These are phyloP conservation scores for Penicillium frequentans DNA, from an alignment of 2,329 filamentous ascomycete species.

Conservation along the genomic window DNA sequence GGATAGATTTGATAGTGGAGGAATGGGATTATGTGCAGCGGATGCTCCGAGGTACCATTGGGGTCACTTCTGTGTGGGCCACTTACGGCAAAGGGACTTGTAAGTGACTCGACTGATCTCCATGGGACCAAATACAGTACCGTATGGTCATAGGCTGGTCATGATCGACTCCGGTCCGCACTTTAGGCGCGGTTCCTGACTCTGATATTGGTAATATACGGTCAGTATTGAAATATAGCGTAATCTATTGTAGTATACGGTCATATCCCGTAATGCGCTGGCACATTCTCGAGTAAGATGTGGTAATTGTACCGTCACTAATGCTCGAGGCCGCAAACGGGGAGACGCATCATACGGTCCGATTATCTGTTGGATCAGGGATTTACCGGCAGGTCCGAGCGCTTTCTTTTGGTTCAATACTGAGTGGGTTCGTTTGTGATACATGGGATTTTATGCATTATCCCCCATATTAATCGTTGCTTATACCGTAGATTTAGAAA, in stretches of 20 bases:
- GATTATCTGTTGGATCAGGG: background rate
- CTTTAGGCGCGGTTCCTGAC: background rate
- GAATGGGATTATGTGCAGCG: conserved; percentile 5
- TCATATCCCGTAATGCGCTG: background rate
- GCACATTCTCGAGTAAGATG: background rate
- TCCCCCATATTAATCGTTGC: background rate
- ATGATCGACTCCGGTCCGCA: background rate
- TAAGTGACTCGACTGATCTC: conserved; percentile 10
- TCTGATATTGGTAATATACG: conserved; percentile 1
- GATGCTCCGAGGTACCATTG: conserved; percentile 9
- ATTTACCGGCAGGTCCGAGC: conserved; percentile 1
- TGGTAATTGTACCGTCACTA: conserved; percentile 15
- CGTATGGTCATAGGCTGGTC: background rate
- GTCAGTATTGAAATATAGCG: conserved; percentile 5
- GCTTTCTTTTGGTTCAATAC: background rate
- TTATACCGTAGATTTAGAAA: background rate
- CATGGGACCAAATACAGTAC: background rate
- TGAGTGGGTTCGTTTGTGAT: conserved; percentile 1
- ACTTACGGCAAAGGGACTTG: conserved; percentile 10
- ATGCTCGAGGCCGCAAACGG: conserved; percentile 7
- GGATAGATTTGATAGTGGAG: conserved; percentile 15
- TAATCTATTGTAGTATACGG: background rate
- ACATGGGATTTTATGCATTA: background rate
- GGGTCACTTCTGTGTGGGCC: conserved; percentile 13
- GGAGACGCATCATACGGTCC: conserved; percentile 5